phyloP scores from a whole-genome alignment of 306 rosid species.

The Pyrus pyrifolia region DNA sequence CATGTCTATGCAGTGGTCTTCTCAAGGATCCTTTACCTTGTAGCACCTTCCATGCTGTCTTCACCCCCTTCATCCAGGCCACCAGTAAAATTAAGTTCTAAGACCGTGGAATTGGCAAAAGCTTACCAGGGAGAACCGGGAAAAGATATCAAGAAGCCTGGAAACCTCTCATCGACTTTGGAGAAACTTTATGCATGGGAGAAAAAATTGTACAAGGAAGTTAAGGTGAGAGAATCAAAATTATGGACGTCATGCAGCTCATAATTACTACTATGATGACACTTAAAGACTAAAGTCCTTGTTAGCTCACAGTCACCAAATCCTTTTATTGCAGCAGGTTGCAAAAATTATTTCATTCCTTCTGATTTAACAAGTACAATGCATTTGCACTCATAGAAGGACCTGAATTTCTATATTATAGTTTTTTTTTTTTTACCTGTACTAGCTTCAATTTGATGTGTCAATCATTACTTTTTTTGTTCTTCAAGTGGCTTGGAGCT shows the following conservation, averaged over 20 bases:
- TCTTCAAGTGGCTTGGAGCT: background rate
- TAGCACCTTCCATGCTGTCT: slow-evolving; percentile 54
- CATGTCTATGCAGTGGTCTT: slow-evolving; percentile 56
- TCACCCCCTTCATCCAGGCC: slow-evolving; percentile 33
- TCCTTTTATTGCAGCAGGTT: background rate
- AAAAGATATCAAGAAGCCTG: slow-evolving; percentile 43
- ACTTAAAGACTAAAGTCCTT: background rate
- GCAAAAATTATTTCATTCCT: background rate
- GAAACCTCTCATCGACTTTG: slow-evolving; percentile 74
- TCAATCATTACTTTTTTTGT: background rate
- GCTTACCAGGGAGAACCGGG: slow-evolving; percentile 50
- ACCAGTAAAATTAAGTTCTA: slow-evolving; percentile 39
- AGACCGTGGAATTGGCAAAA: slow-evolving; percentile 64
- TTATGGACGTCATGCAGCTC: background rate
- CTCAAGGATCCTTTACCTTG: slow-evolving; percentile 49
- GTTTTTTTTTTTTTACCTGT: background rate
- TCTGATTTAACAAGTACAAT: background rate
- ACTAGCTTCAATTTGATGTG: background rate
- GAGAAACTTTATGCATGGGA: slow-evolving; percentile 94
- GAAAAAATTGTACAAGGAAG: slow-evolving; percentile 86
- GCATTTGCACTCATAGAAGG: background rate
- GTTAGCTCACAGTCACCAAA: background rate
- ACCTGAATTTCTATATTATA: background rate
- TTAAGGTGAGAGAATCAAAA: slow-evolving; percentile 52
- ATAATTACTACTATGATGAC: background rate